A percentile compares a stretch with the other conserved stretches of the same genome.
Conservation (phyloP, 495 filamentous ascomycete genomes). For the Rhypophila decipiens region DNA sequence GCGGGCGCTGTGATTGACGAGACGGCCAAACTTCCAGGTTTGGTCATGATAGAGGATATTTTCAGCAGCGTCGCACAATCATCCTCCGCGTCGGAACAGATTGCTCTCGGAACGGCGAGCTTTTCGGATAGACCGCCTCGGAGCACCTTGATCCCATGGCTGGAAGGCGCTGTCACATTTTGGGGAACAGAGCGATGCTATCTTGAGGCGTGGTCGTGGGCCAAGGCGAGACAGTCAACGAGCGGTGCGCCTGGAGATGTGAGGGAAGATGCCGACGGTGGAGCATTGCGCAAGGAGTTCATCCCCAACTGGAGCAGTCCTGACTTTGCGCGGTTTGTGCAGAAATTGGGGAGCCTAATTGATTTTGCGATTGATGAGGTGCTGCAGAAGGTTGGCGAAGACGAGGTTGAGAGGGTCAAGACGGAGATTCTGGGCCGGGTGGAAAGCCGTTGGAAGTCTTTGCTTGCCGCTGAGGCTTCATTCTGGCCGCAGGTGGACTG, state of each 20-base stretch:
- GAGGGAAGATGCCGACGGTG: conserved; percentile 49
- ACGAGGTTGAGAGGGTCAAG: conserved; percentile 10
- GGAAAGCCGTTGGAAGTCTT: conserved; percentile 23
- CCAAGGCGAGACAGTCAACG: conserved; percentile 30
- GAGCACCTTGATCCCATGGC: conserved; percentile 18
- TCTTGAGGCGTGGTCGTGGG: conserved; percentile 53
- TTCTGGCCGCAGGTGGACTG: conserved; percentile 28
- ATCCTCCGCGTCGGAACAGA: not conserved
- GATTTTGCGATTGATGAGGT: conserved; percentile 20
- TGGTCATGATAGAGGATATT: conserved; percentile 28
- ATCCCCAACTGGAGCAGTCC: conserved; percentile 60
- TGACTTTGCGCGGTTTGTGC: conserved; percentile 55
- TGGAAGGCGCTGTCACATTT: conserved; percentile 64
- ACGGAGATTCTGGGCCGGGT: conserved; percentile 20
- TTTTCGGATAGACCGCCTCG: conserved; percentile 3
- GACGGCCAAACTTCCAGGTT: conserved; percentile 19
- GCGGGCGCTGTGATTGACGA: conserved; percentile 7
- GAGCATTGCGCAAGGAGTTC: conserved; percentile 54
- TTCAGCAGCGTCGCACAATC: conserved; percentile 21
- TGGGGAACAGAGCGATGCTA: conserved; percentile 70
- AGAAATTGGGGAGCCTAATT: conserved; percentile 21
- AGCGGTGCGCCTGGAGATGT: conserved; percentile 3
- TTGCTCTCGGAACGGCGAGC: not conserved
- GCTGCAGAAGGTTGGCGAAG: conserved; percentile 11
- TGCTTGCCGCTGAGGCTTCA: conserved; percentile 27